A percentile compares a stretch with the other conserved stretches of the same genome.
phyloP scores from a whole-genome alignment of 805 yeast species.

The Schwanniomyces polymorphus region DNA sequence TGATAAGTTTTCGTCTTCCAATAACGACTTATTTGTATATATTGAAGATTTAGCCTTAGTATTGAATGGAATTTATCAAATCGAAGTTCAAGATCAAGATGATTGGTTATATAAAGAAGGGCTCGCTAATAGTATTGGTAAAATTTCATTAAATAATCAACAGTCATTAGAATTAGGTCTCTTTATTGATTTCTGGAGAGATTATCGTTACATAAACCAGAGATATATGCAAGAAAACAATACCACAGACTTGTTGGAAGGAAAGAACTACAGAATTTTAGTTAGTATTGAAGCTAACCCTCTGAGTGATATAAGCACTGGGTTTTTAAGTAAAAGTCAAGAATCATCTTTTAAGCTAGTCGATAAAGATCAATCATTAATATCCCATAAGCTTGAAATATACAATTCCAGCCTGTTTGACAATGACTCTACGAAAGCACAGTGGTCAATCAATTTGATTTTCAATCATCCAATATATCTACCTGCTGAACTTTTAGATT shows the following conservation, averaged over 20 bases:
- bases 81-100: slow-evolving; percentile 19
- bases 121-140: slow-evolving; percentile 24
- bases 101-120: slow-evolving; percentile 25
- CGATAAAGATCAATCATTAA: slow-evolving; percentile 7
- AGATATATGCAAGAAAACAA: slow-evolving; percentile 8
- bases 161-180: slow-evolving; percentile 26
- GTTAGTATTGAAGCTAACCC: slow-evolving; percentile 18
- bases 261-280: slow-evolving; percentile 18
- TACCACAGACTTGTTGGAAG: slow-evolving; percentile 8
- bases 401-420: slow-evolving; percentile 4
- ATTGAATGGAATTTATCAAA: slow-evolving; percentile 21
- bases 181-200: slow-evolving; percentile 37
- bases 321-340: slow-evolving; percentile 19
- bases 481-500: slow-evolving; percentile 30
- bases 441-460: slow-evolving; percentile 27
- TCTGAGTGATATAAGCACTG: slow-evolving; percentile 8
- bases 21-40: slow-evolving; percentile 29
- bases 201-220: slow-evolving; percentile 25
- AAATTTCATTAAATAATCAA: slow-evolving; percentile 24
- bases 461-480: slow-evolving; percentile 25
- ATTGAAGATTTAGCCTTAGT: slow-evolving; percentile 30
- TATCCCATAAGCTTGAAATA: slow-evolving; percentile 3
- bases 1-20: slow-evolving; percentile 30
- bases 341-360: slow-evolving; percentile 22
- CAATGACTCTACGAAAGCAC: slow-evolving; percentile 1